Evolutionary conservation across 768 basidiomycete species (phyloP).

Genomic region (Suillus hirtellus): DNA sequence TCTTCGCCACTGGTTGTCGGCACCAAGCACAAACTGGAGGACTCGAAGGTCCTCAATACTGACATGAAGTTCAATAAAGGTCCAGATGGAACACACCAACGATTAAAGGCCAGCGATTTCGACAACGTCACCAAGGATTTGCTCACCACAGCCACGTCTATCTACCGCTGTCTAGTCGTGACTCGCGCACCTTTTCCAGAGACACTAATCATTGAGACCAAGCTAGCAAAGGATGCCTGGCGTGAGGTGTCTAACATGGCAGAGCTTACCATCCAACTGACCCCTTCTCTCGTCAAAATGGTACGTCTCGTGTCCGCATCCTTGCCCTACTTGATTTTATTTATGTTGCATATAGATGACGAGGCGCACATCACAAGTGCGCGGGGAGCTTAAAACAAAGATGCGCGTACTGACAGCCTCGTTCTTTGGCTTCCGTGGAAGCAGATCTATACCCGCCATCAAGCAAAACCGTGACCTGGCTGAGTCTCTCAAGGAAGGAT

Average conservation of each 20-base stretch:
- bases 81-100: not conserved
- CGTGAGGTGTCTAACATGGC: not conserved
- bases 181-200: not conserved
- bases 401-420: not conserved
- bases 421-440: not conserved
- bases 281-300: not conserved
- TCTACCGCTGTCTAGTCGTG: not conserved
- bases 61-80: not conserved
- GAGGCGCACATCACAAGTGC: not conserved
- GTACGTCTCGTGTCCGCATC: not conserved
- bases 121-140: not conserved
- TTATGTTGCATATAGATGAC: not conserved
- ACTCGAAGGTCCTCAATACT: not conserved
- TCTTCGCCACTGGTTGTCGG: not conserved
- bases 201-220: not conserved
- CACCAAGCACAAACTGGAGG: not conserved
- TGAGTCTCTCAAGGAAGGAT: constrained; percentile 11
- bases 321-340: not conserved
- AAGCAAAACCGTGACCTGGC: constrained; percentile 2
- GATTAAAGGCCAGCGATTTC: not conserved
- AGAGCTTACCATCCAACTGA: not conserved
- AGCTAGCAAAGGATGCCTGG: not conserved
- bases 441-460: not conserved
- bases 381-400: constrained; percentile 1
- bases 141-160: too few species aligned